Conservation (phyloP, 441 rosid genomes). For the Bruguiera hainesii region DNA sequence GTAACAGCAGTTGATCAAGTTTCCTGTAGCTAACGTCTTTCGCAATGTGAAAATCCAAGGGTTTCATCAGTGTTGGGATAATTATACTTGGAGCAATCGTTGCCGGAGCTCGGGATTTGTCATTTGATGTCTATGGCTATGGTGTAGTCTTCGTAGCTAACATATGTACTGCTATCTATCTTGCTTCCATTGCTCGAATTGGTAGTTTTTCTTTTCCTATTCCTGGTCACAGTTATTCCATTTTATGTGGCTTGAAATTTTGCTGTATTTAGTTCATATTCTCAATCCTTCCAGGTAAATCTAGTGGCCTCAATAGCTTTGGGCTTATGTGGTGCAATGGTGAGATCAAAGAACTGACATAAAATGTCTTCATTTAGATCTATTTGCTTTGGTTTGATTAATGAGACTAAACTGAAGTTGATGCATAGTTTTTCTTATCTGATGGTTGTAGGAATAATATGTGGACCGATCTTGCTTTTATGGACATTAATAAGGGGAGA, state of each 20-base stretch:
- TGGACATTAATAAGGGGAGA: constrained; percentile 83
- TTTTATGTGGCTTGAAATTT: constrained; percentile 2
- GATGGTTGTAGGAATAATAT: constrained; percentile 51
- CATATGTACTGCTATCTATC: constrained; percentile 78
- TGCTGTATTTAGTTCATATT: background rate
- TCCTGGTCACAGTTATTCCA: constrained; percentile 1
- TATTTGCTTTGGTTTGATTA: too few species aligned
- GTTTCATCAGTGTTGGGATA: constrained; percentile 80
- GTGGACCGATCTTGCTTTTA: constrained; percentile 74
- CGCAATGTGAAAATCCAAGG: constrained; percentile 34
- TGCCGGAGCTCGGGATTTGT: constrained; percentile 95
- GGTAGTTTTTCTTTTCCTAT: constrained; percentile 41
- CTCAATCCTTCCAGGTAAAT: constrained; percentile 48
- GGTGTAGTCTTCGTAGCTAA: constrained; percentile 75
- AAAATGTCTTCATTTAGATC: background rate
- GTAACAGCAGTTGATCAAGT: background rate
- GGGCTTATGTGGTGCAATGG: constrained; percentile 97
- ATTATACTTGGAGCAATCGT: constrained; percentile 81
- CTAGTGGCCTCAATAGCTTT: constrained; percentile 88
- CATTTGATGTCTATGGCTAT: constrained; percentile 86
- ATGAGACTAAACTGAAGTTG: background rate
- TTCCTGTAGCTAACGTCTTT: constrained; percentile 12
- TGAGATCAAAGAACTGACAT: constrained; percentile 18
- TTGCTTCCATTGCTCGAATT: constrained; percentile 77
- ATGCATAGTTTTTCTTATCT: constrained; percentile 7